Evolutionary conservation across 2,329 filamentous ascomycete genomes (phyloP).

Genomic region (Verticillium isaacii): DNA sequence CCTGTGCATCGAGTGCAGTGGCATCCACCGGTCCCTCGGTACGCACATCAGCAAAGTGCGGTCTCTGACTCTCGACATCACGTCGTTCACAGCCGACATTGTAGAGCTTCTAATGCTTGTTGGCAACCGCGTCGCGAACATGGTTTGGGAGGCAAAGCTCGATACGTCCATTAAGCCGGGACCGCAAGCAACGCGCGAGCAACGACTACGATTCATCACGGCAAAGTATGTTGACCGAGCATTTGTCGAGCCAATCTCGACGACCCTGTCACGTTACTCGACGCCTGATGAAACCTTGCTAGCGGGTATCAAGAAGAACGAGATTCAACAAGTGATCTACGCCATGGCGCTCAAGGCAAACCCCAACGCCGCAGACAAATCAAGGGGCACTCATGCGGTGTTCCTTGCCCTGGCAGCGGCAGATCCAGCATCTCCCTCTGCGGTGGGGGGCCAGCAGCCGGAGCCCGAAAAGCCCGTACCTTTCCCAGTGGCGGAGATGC

Average conservation of each 20-base stretch:
- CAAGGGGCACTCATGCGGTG: constrained; percentile 80
- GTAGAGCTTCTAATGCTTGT: constrained; percentile 88
- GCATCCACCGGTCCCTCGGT: constrained; percentile 91
- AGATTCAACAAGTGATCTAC: constrained; percentile 89
- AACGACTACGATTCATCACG: constrained; percentile 91
- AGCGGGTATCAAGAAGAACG: constrained; percentile 92
- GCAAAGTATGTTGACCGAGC: constrained; percentile 85
- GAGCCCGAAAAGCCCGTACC: constrained; percentile 52
- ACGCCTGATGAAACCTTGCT: constrained; percentile 84
- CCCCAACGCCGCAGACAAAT: constrained; percentile 80
- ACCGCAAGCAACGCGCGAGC: constrained; percentile 77
- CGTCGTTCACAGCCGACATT: constrained; percentile 94
- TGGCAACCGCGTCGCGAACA: constrained; percentile 92
- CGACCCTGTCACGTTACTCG: constrained; percentile 68
- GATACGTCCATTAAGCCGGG: constrained; percentile 70
- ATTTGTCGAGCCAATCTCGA: constrained; percentile 74
- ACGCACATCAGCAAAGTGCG: constrained; percentile 98
- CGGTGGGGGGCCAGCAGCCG: constrained; percentile 32
- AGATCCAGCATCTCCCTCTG: constrained; percentile 75
- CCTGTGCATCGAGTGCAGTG: constrained; percentile 95
- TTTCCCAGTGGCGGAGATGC: constrained; percentile 85
- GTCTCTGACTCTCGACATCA: constrained; percentile 90
- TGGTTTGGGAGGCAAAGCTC: constrained; percentile 88
- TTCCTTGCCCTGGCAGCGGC: constrained; percentile 90
- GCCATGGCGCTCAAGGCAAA: constrained; percentile 82